Evolutionary conservation across 106 monocot genomes (phyloP), one percentile per base, ranked within the genome.

Genomic region (Platanthera zijinensis): DNA sequence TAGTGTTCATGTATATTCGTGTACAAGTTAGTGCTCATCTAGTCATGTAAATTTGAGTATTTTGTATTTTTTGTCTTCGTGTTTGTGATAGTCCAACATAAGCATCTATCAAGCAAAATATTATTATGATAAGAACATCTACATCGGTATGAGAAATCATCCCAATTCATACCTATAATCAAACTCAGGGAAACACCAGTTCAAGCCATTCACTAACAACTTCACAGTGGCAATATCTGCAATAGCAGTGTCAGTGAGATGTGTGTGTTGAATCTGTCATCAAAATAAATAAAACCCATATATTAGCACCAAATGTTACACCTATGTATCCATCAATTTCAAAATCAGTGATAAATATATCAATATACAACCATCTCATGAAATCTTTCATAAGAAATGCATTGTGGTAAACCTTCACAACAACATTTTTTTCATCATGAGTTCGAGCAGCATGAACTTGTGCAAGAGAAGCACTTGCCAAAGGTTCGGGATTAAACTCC

Each of bases 201-300:
- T 88, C 72, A 96, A 83, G 53, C 84, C 83, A 84, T 83, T 96
- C 71, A 96, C 96, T 63, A 96, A 48, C 32, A 93, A 85, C 50
- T 80, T 84, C 50, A 96, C 96, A 21, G 90, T 96, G 21, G 92
- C 93, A 80, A 89, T 85, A 91, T 96, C 96, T 83, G 90, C 90
- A 56, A 78, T 76, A 70, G 92, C 90, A 50, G 96, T 96, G 80
- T 96, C 93, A 54, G 87, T 93, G 79, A 96, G 78, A 67, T 96
- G 92, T 32, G 74, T 83, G 70, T 96, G 96, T 56, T 96, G 96
- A 74, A 96, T 93, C 96, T 96, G 88, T 72, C 72, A 72, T 51
- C 51, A 72, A 50, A 18, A 51, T 51, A 72, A 50, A 50, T 51
- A 72, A 47, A 70, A 70, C 17, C 17, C 10, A 2, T 30, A 17